Evolutionary conservation across 345 rosid species (phyloP).

Genomic region (Cochlearia excelsa): DNA sequence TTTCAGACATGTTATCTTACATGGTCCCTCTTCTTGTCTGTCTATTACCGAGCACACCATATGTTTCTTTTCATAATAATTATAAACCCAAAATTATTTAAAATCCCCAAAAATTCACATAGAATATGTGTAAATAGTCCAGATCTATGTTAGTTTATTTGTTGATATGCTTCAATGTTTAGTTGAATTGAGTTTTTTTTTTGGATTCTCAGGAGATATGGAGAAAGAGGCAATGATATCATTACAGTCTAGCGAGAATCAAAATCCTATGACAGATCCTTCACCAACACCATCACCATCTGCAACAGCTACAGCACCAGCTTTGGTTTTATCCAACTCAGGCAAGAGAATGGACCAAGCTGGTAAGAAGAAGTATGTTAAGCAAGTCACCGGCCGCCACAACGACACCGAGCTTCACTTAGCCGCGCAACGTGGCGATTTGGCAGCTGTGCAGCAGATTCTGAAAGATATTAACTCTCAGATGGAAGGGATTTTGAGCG

Average conservation of each 20-base stretch:
- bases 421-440: constrained; percentile 85
- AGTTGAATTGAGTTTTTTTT: background rate
- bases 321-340: constrained; percentile 69
- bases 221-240: constrained; percentile 53
- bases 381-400: constrained; percentile 89
- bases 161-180: background rate
- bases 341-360: constrained; percentile 94
- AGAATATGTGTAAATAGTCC: background rate
- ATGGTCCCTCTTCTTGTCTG: constrained; percentile 35
- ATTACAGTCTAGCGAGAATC: constrained; percentile 42
- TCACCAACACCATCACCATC: constrained; percentile 81
- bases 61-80: constrained; percentile 20
- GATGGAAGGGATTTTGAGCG: constrained; percentile 64
- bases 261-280: constrained; percentile 43
- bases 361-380: constrained; percentile 84
- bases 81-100: constrained; percentile 11
- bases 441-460: constrained; percentile 67
- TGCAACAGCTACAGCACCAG: constrained; percentile 72
- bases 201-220: constrained; percentile 40
- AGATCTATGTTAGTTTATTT: background rate
- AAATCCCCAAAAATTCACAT: constrained; percentile 12
- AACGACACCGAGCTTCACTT: constrained; percentile 86
- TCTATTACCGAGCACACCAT: constrained; percentile 24
- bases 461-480: constrained; percentile 68
- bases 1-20: constrained; percentile 24